A percentile compares a stretch with the other conserved stretches of the same genome.
phyloP scores from a whole-genome alignment of 495 filamentous ascomycete genomes.

The Melanomma pulvis-pyrius region DNA sequence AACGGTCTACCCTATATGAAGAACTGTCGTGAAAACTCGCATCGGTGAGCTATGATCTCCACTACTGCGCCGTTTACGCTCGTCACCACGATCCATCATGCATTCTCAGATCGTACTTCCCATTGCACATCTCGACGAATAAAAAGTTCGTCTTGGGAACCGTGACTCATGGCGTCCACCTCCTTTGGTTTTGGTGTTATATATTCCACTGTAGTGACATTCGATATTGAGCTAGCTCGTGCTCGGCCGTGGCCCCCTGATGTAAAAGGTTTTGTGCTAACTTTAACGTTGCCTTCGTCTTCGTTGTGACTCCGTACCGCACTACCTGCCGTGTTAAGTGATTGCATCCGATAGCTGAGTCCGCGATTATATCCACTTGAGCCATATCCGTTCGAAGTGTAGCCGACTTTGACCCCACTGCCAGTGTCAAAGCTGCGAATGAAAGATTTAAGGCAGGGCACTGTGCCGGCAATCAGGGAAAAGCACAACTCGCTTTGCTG shows the following conservation, averaged over 20 bases:
- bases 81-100: not conserved
- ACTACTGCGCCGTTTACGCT: not conserved
- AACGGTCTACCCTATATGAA: no score
- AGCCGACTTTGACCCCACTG: conserved; percentile 18
- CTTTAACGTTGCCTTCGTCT: conserved; percentile 10
- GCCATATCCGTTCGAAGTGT: conserved; percentile 1
- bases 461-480: conserved; percentile 34
- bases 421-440: conserved; percentile 38
- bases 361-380: conserved; percentile 3
- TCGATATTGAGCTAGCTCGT: not conserved
- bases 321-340: conserved; percentile 5
- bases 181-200: conserved; percentile 3
- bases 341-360: conserved; percentile 19
- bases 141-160: conserved; percentile 25
- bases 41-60: not conserved
- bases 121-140: conserved; percentile 33
- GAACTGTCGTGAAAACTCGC: no score
- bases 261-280: conserved; percentile 8
- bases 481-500: conserved; percentile 35
- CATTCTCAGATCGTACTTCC: conserved; percentile 26
- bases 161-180: conserved; percentile 10
- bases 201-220: conserved; percentile 1
- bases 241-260: not conserved
- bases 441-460: conserved; percentile 38
- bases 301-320: conserved; percentile 5